A percentile compares a stretch with the other conserved stretches of the same genome.
Evolutionary conservation across 306 rosid species (phyloP).

Genomic region (Trifolium pratense): DNA sequence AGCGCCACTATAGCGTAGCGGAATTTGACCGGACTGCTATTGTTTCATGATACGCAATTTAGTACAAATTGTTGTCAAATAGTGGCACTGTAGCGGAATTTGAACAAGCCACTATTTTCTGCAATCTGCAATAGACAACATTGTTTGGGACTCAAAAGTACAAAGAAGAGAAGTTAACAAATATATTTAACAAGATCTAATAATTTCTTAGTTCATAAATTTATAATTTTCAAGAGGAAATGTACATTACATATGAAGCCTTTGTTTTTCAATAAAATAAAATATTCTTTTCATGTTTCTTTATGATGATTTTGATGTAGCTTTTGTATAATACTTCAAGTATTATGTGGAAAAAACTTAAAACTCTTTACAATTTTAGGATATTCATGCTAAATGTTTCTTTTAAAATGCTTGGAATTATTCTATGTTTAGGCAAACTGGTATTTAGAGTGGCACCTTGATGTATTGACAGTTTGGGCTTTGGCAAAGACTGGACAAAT

Average conservation of each 20-base stretch:
- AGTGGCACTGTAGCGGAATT: too few species aligned
- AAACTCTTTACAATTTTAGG: constrained; percentile 6
- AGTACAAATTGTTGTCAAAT: too few species aligned
- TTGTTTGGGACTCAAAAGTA: not conserved
- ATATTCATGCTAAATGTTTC: constrained; percentile 13
- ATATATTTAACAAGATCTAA: too few species aligned
- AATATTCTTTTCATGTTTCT: not conserved
- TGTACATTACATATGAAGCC: not conserved
- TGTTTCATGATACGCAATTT: too few species aligned
- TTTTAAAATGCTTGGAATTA: constrained; percentile 28
- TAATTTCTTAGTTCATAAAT: not conserved
- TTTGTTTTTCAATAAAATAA: too few species aligned
- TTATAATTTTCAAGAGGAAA: constrained; percentile 20
- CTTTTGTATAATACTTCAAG: constrained; percentile 13
- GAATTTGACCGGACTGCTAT: not conserved
- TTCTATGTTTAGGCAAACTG: constrained; percentile 65
- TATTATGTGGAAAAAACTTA: constrained; percentile 18
- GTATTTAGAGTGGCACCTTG: constrained; percentile 84
- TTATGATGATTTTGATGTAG: constrained; percentile 32
- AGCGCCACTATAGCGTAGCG: not conserved
- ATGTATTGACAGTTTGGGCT: constrained; percentile 69
- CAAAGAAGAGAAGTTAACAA: constrained; percentile 5
- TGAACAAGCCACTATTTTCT: too few species aligned
- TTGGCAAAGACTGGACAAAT: constrained; percentile 62
- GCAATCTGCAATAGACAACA: too few species aligned